Conservation (phyloP, 2,329 filamentous ascomycete species). For the Fulvia fulva region DNA sequence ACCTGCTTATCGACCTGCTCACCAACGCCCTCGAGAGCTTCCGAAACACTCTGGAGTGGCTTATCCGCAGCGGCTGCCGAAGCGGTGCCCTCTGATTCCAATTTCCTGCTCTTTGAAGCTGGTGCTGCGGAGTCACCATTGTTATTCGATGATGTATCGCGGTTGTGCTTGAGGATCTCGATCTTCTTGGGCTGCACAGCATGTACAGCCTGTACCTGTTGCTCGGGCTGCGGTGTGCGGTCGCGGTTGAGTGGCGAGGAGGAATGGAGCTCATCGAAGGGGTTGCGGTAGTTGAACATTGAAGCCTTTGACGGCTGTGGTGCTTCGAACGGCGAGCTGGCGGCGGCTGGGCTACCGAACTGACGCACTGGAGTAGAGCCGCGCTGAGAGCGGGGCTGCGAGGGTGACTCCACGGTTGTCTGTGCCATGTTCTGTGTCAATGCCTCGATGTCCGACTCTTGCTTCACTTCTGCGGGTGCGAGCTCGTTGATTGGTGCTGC, state of each 20-base stretch:
- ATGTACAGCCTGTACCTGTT: constrained; percentile 24
- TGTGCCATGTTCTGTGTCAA: constrained; percentile 45
- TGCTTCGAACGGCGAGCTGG: constrained; percentile 38
- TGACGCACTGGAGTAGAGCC: constrained; percentile 29
- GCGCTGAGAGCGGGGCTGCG: constrained; percentile 19
- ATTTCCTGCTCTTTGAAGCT: constrained; percentile 37
- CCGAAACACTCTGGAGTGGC: constrained; percentile 58
- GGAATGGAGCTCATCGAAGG: constrained; percentile 65
- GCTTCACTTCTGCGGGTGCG: constrained; percentile 3
- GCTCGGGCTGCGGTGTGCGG: constrained; percentile 47
- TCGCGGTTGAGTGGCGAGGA: constrained; percentile 60
- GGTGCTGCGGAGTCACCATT: constrained; percentile 28
- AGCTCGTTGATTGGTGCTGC: constrained; percentile 3
- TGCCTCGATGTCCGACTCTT: constrained; percentile 36
- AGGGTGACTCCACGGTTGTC: constrained; percentile 39
- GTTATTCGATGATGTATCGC: constrained; percentile 36
- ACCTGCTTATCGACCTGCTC: constrained; percentile 57
- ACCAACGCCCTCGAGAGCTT: constrained; percentile 65
- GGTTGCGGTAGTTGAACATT: constrained; percentile 68
- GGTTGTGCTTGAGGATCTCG: constrained; percentile 45
- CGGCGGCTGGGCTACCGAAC: constrained; percentile 29
- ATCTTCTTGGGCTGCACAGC: constrained; percentile 34
- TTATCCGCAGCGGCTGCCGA: constrained; percentile 15
- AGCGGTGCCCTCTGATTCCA: constrained; percentile 19
- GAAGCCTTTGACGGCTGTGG: constrained; percentile 36